These are phyloP conservation scores for Helotiales sp. DNA, from an alignment of 2,329 filamentous ascomycete species.

Conservation along the genomic window DNA sequence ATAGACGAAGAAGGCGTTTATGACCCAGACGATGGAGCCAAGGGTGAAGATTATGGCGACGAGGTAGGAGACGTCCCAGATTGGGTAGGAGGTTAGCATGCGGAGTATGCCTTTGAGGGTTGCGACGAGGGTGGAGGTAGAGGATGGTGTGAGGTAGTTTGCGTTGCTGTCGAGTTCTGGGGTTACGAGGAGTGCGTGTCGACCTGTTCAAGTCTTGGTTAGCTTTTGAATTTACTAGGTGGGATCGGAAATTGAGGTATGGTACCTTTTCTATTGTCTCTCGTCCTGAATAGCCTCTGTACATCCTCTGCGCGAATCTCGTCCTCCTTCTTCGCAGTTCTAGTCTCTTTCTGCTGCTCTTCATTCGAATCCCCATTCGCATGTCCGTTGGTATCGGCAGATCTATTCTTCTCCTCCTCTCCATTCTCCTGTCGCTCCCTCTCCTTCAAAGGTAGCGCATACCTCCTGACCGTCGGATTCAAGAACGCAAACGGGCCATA, in stretches of 20 bases:
- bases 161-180: slow-evolving; percentile 19
- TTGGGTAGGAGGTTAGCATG: slow-evolving; percentile 51
- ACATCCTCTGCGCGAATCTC: slow-evolving; percentile 30
- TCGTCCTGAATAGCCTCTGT: slow-evolving; percentile 42
- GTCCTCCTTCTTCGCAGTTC: slow-evolving; percentile 21
- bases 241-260: too few species aligned
- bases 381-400: background rate
- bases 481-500: slow-evolving; percentile 47
- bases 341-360: background rate
- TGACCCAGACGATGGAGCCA: slow-evolving; percentile 54
- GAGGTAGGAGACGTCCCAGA: slow-evolving; percentile 58
- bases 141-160: slow-evolving; percentile 32
- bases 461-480: slow-evolving; percentile 45
- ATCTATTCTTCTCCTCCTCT: background rate
- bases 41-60: slow-evolving; percentile 54
- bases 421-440: background rate
- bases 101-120: slow-evolving; percentile 39
- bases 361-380: background rate
- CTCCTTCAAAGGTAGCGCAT: slow-evolving; percentile 7
- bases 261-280: slow-evolving; percentile 47
- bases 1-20: slow-evolving; percentile 65
- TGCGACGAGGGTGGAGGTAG: slow-evolving; percentile 31
- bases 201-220: slow-evolving; percentile 23
- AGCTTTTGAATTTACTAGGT: background rate
- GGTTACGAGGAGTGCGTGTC: slow-evolving; percentile 41